These are phyloP conservation scores for Saccharum officinarum DNA, from an alignment of 176 grass and related monocot genomes.

Conservation along the genomic window DNA sequence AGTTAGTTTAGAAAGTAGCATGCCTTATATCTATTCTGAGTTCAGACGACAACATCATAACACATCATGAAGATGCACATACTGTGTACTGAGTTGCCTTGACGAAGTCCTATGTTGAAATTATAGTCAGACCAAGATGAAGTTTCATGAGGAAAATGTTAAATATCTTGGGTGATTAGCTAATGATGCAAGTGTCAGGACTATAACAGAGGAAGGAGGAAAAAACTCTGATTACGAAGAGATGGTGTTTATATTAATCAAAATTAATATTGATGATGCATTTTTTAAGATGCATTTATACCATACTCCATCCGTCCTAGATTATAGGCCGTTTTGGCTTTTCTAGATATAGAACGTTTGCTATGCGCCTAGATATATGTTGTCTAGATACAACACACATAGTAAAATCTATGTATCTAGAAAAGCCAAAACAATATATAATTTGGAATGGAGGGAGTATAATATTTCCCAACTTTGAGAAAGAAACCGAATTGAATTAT, in stretches of 20 bases:
- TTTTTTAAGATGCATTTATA: constrained; percentile 1
- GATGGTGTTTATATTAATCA: neutral
- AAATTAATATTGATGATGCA: neutral
- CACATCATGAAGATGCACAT: neutral
- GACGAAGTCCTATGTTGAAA: neutral
- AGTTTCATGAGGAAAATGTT: neutral
- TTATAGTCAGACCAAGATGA: neutral
- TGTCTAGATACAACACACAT: neutral
- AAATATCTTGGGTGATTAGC: neutral
- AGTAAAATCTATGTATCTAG: neutral
- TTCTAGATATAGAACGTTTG: neutral
- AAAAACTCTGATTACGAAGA: neutral
- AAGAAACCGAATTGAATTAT: neutral
- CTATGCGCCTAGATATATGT: neutral
- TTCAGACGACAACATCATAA: neutral
- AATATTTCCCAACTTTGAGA: neutral
- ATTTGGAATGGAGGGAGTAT: neutral
- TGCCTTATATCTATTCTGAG: neutral
- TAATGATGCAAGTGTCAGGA: neutral
- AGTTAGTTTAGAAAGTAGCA: neutral
- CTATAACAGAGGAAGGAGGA: neutral
- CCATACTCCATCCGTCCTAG: neutral
- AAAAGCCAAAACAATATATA: neutral
- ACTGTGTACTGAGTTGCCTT: neutral
- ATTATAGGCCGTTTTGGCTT: neutral